Percentiles rank a stretch among this genome's conserved stretches.
Conservation (phyloP, 306 rosid genomes). For the Cucurbita moschata region DNA sequence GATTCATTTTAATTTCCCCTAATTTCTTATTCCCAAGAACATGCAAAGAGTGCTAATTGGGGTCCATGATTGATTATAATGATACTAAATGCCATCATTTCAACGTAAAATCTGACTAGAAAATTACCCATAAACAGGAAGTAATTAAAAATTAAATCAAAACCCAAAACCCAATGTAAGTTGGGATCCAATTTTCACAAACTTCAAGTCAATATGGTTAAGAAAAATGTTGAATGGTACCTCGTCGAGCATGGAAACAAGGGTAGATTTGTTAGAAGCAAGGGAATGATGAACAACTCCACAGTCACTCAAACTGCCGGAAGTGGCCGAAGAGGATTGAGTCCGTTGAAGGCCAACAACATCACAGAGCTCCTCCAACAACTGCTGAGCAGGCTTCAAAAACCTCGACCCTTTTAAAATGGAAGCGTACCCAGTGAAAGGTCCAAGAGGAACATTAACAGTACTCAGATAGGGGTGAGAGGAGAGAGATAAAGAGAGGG, state of each 20-base stretch:
- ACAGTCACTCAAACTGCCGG: conserved; percentile 16
- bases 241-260: conserved; percentile 72
- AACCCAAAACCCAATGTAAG: background rate
- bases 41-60: background rate
- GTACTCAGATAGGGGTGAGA: conserved; percentile 12
- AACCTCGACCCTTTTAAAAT: conserved; percentile 67
- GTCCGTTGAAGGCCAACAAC: conserved; percentile 24
- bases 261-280: conserved; percentile 31
- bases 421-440: conserved; percentile 57
- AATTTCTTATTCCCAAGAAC: background rate
- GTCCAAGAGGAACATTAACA: conserved; percentile 25
- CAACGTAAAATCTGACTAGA: background rate
- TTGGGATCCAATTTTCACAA: background rate
- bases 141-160: background rate
- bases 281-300: conserved; percentile 12
- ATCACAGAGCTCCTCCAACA: conserved; percentile 50
- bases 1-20: background rate
- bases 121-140: background rate
- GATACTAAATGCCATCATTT: background rate
- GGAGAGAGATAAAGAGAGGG: conserved; percentile 63
- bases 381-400: conserved; percentile 58
- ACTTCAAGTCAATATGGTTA: background rate
- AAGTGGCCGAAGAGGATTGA: background rate
- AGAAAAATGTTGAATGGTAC: conserved; percentile 12
- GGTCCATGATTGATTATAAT: background rate